Percentiles rank a stretch among this genome's conserved stretches.
Conservation (phyloP, 257 asterid genomes). For the Nicotiana paniculata region DNA sequence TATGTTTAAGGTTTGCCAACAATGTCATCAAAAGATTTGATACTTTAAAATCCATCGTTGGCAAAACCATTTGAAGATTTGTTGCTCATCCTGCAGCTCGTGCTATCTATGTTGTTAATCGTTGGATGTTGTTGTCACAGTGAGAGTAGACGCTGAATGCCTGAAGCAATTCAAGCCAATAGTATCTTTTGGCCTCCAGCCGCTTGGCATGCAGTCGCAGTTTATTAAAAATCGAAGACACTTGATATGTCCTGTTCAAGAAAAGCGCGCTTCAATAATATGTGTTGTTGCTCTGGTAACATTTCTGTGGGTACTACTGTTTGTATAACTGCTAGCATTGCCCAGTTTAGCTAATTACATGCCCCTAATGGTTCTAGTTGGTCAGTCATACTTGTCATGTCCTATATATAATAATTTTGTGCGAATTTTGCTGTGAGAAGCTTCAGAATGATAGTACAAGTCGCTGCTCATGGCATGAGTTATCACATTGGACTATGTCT, state of each 20-base stretch:
- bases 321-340: background rate
- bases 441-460: background rate
- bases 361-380: too few species aligned
- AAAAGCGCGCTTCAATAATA: constrained; percentile 31
- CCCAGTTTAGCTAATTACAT: background rate
- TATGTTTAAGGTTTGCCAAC: background rate
- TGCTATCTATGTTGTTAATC: background rate
- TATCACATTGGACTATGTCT: background rate
- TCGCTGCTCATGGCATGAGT: background rate
- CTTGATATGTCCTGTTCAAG: constrained; percentile 10
- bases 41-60: background rate
- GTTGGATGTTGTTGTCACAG: constrained; percentile 18
- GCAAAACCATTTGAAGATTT: background rate
- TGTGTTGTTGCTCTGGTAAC: constrained; percentile 62
- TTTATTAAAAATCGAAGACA: constrained; percentile 22
- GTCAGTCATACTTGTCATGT: too few species aligned
- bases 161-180: too few species aligned
- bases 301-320: background rate
- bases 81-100: background rate
- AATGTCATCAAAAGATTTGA: background rate
- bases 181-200: constrained; percentile 21
- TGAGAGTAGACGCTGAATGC: constrained; percentile 10
- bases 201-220: constrained; percentile 22
- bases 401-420: background rate
- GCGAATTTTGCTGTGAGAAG: background rate